Conservation (phyloP, 2,329 filamentous ascomycete species). For the Nigrospora osmanthi region DNA sequence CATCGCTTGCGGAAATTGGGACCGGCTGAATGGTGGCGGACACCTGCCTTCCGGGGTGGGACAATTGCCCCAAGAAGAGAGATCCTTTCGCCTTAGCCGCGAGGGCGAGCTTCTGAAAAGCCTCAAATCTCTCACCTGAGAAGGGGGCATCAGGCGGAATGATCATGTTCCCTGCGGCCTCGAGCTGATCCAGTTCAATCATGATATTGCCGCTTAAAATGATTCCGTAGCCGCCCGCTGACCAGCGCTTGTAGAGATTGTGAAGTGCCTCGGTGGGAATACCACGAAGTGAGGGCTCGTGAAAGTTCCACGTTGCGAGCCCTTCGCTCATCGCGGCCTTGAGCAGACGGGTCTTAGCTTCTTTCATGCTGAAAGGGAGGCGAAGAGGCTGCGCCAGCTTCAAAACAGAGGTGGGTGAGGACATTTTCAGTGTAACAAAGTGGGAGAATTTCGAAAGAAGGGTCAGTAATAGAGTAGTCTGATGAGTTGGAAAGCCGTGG, state of each 20-base stretch:
- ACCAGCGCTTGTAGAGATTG: slow-evolving; percentile 47
- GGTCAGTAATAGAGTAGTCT: too few species aligned
- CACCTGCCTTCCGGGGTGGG: slow-evolving; percentile 48
- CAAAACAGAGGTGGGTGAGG: too few species aligned
- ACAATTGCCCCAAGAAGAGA: slow-evolving; percentile 47
- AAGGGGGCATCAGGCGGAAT: slow-evolving; percentile 36
- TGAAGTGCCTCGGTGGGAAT: slow-evolving; percentile 14
- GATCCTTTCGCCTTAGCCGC: slow-evolving; percentile 40
- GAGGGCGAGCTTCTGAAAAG: slow-evolving; percentile 40
- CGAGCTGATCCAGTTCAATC: slow-evolving; percentile 45
- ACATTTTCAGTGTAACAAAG: too few species aligned
- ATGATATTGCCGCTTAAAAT: slow-evolving; percentile 52
- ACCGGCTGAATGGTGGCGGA: slow-evolving; percentile 32
- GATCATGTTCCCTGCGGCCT: slow-evolving; percentile 43
- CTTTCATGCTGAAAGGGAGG: too few species aligned
- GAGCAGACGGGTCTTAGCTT: too few species aligned
- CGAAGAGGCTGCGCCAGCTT: too few species aligned
- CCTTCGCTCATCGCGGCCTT: too few species aligned
- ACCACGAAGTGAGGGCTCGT: slow-evolving; percentile 3
- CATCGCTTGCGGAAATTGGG: slow-evolving; percentile 41
- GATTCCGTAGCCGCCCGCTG: slow-evolving; percentile 37
- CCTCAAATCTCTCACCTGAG: slow-evolving; percentile 43
- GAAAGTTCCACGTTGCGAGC: too few species aligned
- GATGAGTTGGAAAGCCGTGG: too few species aligned
- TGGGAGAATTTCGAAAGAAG: too few species aligned